phyloP scores from a whole-genome alignment of 306 rosid species.

The Rosa persica region DNA sequence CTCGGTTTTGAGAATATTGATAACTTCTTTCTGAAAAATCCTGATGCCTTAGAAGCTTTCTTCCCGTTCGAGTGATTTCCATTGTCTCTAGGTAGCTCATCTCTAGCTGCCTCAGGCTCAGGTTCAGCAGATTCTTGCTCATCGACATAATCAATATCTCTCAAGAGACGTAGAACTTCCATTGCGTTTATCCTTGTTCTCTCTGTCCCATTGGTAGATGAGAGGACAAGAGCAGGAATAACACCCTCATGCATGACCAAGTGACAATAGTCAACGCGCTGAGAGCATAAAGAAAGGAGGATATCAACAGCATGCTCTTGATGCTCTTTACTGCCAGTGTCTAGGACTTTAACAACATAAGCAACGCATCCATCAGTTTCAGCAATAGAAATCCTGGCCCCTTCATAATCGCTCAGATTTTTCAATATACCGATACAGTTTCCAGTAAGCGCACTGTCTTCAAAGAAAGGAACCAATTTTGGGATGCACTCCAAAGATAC shows the following conservation, averaged over 20 bases:
- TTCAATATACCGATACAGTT: constrained; percentile 56
- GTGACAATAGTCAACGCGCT: constrained; percentile 52
- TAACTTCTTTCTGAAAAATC: constrained; percentile 44
- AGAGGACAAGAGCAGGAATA: constrained; percentile 44
- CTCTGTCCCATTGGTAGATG: constrained; percentile 70
- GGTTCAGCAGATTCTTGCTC: constrained; percentile 26
- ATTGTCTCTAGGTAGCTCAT: constrained; percentile 24
- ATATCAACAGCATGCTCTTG: constrained; percentile 74
- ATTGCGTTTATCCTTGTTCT: constrained; percentile 51
- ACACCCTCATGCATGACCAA: constrained; percentile 57
- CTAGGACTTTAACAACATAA: constrained; percentile 58
- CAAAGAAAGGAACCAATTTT: constrained; percentile 56
- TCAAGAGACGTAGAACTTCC: constrained; percentile 62
- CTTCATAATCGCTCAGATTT: constrained; percentile 55
- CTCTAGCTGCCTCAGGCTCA: constrained; percentile 28
- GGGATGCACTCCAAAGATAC: constrained; percentile 57
- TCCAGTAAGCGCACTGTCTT: constrained; percentile 36
- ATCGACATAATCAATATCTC: constrained; percentile 36
- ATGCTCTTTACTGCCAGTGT: constrained; percentile 48
- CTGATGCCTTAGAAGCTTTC: constrained; percentile 41
- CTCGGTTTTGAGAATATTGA: constrained; percentile 38
- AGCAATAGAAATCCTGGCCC: constrained; percentile 52
- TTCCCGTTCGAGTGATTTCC: constrained; percentile 33
- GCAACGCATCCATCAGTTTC: constrained; percentile 79
- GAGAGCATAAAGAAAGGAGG: constrained; percentile 73